Base-by-base conservation (phyloP, 2,329 filamentous ascomycete species). In the Hymenoscyphus repandus region DNA sequence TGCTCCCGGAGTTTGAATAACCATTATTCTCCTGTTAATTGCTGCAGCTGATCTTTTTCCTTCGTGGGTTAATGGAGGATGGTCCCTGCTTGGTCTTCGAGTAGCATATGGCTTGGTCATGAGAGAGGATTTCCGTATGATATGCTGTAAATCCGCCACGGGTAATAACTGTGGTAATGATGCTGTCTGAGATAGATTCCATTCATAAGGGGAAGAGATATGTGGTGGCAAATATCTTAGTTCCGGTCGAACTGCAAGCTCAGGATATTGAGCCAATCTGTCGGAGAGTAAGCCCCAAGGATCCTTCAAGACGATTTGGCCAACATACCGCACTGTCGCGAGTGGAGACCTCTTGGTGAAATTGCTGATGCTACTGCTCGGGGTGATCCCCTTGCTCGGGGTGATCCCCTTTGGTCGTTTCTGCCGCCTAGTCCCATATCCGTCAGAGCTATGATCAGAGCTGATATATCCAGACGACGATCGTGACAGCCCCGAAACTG, bases 301-400 rank as follows among this genome's bases (percentile, higher is more conserved):
- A 4, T 15, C 11, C 5, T 17, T 17, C 22, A 27, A 18, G 18
- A n/a, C 15, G 15, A 33, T 27, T 6, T 11, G 3, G 13, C 17
- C 10, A 41, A 51, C 56, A 18, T 50, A 63, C 62, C 60, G 46
- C 48, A 63, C 54, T 2, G 51, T 62, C 5, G 60, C 58, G 10
- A 62, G 38, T 20, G 62, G 61, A 15, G 61, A 62, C 40, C 61
- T 52, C 22, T 56, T 54, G 1, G 57, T 58, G 12, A 57, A 38
- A 39, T 62, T 57, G 37, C 55, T 61, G 34, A 62, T 64, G 47
- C 57, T 62, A 36, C 60, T 62, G 32, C 62, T 62, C 5, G 61
- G 62, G 7, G 60, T 64, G 5, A 61, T 55, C 1, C 47, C 55
- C 40, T 45, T 54, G 32, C 62, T 62, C 5, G 61, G 62, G 7